Conservation (phyloP, 768 basidiomycete species). For the Serendipita indica region DNA sequence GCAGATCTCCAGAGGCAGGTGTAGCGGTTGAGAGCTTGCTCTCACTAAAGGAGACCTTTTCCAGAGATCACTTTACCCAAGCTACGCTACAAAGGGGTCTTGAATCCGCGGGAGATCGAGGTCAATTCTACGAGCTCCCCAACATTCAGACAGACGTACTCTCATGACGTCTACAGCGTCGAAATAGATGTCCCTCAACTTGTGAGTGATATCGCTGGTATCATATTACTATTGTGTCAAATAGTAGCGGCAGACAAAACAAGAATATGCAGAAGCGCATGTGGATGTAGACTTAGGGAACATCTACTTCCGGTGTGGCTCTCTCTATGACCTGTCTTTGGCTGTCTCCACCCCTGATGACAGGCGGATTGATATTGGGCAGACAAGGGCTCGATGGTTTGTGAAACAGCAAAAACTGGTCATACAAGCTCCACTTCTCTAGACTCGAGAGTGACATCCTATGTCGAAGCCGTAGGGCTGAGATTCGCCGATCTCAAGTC, state of each 20-base stretch:
- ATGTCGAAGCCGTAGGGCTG: neutral
- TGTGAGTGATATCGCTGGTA: neutral
- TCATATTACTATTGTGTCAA: neutral
- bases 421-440: neutral
- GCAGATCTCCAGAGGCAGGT: neutral
- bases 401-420: neutral
- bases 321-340: neutral
- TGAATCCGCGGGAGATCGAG: neutral
- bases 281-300: neutral
- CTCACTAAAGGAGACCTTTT: no score
- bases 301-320: neutral
- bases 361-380: neutral
- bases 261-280: neutral
- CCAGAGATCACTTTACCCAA: constrained; percentile 5
- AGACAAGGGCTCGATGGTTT: neutral
- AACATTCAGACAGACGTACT: neutral
- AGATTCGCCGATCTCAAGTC: constrained; percentile 1
- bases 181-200: constrained; percentile 2
- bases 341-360: neutral
- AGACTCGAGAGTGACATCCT: neutral
- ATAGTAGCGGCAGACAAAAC: neutral
- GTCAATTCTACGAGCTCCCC: neutral
- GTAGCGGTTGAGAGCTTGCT: neutral
- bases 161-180: neutral
- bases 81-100: neutral